These are phyloP conservation scores for Trametes polyzona DNA, from an alignment of 1,284 basidiomycete genomes.

Conservation along the genomic window DNA sequence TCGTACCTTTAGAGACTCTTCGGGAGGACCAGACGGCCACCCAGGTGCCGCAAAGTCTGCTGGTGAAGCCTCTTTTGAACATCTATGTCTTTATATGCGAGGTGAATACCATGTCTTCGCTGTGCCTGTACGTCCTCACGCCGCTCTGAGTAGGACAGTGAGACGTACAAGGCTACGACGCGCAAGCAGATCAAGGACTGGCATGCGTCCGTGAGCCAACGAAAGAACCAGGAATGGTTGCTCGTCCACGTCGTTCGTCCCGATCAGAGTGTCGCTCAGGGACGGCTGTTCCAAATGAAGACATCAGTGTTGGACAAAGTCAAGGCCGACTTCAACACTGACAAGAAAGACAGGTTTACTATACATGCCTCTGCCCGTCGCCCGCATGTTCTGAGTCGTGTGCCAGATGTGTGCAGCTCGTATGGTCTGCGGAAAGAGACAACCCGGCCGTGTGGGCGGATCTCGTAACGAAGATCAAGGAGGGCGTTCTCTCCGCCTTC, in stretches of 20 bases:
- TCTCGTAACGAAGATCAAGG: slow-evolving; percentile 87
- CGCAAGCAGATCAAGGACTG: slow-evolving; percentile 92
- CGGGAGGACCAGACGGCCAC: slow-evolving; percentile 71
- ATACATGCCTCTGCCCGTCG: too few relatives aligned
- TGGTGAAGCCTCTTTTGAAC: slow-evolving; percentile 87
- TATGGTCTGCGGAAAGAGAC: slow-evolving; percentile 67
- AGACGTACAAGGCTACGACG: slow-evolving; percentile 78
- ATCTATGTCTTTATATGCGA: slow-evolving; percentile 88
- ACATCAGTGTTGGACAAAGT: slow-evolving; percentile 90
- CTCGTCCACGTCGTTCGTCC: slow-evolving; percentile 84
- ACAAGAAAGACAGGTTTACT: slow-evolving; percentile 84
- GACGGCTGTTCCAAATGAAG: slow-evolving; percentile 81
- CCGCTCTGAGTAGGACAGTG: slow-evolving; percentile 66
- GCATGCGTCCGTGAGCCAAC: slow-evolving; percentile 70
- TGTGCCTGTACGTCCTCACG: slow-evolving; percentile 8
- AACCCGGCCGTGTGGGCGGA: slow-evolving; percentile 91
- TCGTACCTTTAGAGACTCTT: slow-evolving; percentile 73
- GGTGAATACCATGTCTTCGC: slow-evolving; percentile 46
- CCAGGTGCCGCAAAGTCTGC: slow-evolving; percentile 76
- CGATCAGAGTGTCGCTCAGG: slow-evolving; percentile 60
- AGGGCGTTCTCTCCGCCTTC: slow-evolving; percentile 82
- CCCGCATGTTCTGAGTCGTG: neutral
- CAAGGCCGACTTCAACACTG: slow-evolving; percentile 89
- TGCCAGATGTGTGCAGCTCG: slow-evolving; percentile 78
- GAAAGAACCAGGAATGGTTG: slow-evolving; percentile 88